Evolutionary conservation across 2,329 filamentous ascomycete genomes (phyloP).

Genomic region (Tolypocladium amazonense): DNA sequence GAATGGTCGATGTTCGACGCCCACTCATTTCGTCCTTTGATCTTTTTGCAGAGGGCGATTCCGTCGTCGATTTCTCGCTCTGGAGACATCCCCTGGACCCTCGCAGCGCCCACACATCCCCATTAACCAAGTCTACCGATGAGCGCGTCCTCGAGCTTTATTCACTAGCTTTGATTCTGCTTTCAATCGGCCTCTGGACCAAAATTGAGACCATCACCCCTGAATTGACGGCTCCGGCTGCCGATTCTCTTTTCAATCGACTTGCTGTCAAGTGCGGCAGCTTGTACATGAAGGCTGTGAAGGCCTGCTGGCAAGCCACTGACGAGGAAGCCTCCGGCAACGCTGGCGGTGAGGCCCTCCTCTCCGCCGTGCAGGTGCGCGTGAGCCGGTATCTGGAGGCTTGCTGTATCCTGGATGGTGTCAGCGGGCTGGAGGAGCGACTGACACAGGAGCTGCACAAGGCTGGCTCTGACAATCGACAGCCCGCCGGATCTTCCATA

Average conservation of each 20-base stretch:
- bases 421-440: conserved; percentile 44
- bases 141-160: conserved; percentile 58
- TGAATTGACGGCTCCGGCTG: conserved; percentile 36
- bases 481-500: not conserved
- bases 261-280: conserved; percentile 60
- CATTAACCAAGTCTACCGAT: conserved; percentile 37
- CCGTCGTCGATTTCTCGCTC: conserved; percentile 12
- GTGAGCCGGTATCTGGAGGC: conserved; percentile 49
- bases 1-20: conserved; percentile 51
- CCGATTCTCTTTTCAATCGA: conserved; percentile 50
- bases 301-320: conserved; percentile 60
- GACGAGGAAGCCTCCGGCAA: conserved; percentile 46
- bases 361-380: conserved; percentile 41
- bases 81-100: conserved; percentile 56
- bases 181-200: conserved; percentile 69
- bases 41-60: conserved; percentile 40
- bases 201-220: conserved; percentile 46
- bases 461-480: conserved; percentile 1
- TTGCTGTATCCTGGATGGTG: conserved; percentile 48
- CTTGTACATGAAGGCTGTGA: conserved; percentile 64
- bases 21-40: conserved; percentile 68
- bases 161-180: conserved; percentile 59
- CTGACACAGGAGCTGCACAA: conserved; percentile 35
- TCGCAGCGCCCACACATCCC: conserved; percentile 35
- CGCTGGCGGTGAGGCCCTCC: conserved; percentile 36